Percentiles rank a stretch among this genome's conserved stretches.
Conservation (phyloP, 495 filamentous ascomycete species). For the Penicillium odoratum region DNA sequence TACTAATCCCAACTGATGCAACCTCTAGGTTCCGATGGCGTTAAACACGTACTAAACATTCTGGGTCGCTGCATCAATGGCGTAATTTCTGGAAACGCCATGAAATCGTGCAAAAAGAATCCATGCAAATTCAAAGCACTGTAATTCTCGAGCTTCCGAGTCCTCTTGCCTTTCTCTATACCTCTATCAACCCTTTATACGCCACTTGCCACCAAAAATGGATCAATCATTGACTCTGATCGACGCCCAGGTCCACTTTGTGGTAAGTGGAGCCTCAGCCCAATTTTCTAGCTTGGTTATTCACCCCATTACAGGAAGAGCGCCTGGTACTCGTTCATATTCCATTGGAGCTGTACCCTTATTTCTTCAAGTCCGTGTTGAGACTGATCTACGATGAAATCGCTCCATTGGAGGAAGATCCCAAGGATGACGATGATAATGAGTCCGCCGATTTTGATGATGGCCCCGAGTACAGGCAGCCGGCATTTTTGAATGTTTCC, state of each 20-base stretch:
- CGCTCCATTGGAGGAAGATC: slow-evolving; percentile 26
- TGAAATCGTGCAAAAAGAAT: slow-evolving; percentile 1
- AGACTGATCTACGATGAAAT: slow-evolving; percentile 74
- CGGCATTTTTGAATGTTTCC: slow-evolving; percentile 89
- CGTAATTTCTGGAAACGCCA: slow-evolving; percentile 16
- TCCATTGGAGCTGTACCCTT: slow-evolving; percentile 75
- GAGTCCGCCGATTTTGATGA: slow-evolving; percentile 22
- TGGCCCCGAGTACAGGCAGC: slow-evolving; percentile 44
- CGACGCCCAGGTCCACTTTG: slow-evolving; percentile 56
- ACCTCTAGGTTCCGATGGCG: background rate
- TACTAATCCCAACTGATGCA: slow-evolving; percentile 1
- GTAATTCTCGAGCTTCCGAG: background rate
- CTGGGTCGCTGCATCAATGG: slow-evolving; percentile 16
- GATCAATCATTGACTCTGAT: slow-evolving; percentile 50
- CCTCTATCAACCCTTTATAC: background rate
- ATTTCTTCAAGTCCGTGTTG: slow-evolving; percentile 80
- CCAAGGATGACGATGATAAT: slow-evolving; percentile 22
- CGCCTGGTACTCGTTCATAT: slow-evolving; percentile 88
- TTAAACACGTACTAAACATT: background rate
- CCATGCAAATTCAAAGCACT: background rate
- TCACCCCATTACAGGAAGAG: slow-evolving; percentile 64
- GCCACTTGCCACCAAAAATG: slow-evolving; percentile 28
- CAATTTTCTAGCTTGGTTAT: background rate
- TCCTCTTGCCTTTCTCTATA: background rate
- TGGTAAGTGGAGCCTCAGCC: slow-evolving; percentile 41